Evolutionary conservation across 495 filamentous ascomycete species (phyloP).

Genomic region (Penicillium odoratum): DNA sequence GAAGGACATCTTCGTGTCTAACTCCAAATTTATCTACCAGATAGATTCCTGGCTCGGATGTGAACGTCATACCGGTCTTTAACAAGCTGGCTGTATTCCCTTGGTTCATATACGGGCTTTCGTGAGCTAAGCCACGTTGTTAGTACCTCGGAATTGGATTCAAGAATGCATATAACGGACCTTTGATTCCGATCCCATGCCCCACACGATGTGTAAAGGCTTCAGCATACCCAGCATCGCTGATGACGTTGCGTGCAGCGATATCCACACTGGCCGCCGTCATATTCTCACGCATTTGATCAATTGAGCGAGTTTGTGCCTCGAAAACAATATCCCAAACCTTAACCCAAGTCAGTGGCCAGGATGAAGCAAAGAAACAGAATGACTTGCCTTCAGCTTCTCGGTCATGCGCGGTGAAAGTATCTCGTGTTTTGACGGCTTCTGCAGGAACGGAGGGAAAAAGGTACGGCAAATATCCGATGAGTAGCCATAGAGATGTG

Average conservation of each 20-base stretch:
- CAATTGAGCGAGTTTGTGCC: constrained; percentile 49
- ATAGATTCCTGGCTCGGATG: constrained; percentile 57
- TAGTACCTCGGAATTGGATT: neutral
- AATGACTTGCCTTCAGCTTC: constrained; percentile 37
- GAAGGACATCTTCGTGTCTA: constrained; percentile 53
- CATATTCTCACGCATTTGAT: constrained; percentile 39
- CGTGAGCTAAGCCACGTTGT: constrained; percentile 38
- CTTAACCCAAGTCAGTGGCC: constrained; percentile 5
- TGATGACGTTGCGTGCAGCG: constrained; percentile 52
- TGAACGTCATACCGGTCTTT: constrained; percentile 54
- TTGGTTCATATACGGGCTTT: constrained; percentile 57
- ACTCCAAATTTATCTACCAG: constrained; percentile 54
- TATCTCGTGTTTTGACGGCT: constrained; percentile 11
- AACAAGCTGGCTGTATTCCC: constrained; percentile 44
- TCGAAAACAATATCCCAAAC: constrained; percentile 54
- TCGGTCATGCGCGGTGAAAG: constrained; percentile 30
- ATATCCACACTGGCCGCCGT: constrained; percentile 54
- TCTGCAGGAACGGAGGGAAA: constrained; percentile 39
- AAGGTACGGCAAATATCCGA: constrained; percentile 60
- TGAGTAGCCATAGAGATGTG: constrained; percentile 56
- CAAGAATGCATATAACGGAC: constrained; percentile 2
- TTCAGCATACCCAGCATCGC: constrained; percentile 48
- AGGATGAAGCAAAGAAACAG: neutral
- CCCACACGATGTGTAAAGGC: constrained; percentile 58
- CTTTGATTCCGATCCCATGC: constrained; percentile 59